Evolutionary conservation across 257 asterid species (phyloP), one percentile per base, ranked within the genome.

Genomic region (Nicotiana tabacum): DNA sequence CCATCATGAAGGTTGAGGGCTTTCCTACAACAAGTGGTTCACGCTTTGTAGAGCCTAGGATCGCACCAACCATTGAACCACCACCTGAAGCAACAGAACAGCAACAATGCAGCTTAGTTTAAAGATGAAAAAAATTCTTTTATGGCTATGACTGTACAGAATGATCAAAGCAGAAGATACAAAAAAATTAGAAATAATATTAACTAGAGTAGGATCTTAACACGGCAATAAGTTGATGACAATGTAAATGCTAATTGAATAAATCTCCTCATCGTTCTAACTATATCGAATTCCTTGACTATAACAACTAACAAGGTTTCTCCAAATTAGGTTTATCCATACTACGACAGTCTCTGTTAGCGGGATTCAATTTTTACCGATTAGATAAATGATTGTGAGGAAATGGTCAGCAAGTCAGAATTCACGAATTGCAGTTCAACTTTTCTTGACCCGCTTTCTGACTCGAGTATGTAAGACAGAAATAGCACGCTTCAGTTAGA

Each of bases 1-100:
- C 98, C 98, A 96, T 94, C 99, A 96, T 92, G 86, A 96, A 96
- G 74, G 99, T 94, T 0, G 98, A 96, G 18, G 99, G 99, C 91
- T 96, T 96, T 84, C 99, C 99, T 9, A 96, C 98, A 27, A 96
- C 98, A 53, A 90, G 92, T 6, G 98, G 99, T 82, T 96, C 99
- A 0, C 85, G 92, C 82, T 94, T 92, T 85, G 97, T 96, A 70
- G 99, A 94, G 83, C 99, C 99, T 33, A 88, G 80, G 58, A 96
- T 86, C 16, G 99, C 97, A 37, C 98, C 97, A 53, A 93, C 99
- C 99, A 92, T 94, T 39, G 99, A 94, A 64, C 97, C 99, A 46
- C 97, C 97, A 89, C 98, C 98, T 92, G 90, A 84, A 81, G 74
- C 76, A 85, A 82, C 80, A 77, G 78, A 84, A 86, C 30, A 77